Evolutionary conservation across 352 stramenopile genomes (phyloP).

Genomic region (Globisporangium viniferum): DNA sequence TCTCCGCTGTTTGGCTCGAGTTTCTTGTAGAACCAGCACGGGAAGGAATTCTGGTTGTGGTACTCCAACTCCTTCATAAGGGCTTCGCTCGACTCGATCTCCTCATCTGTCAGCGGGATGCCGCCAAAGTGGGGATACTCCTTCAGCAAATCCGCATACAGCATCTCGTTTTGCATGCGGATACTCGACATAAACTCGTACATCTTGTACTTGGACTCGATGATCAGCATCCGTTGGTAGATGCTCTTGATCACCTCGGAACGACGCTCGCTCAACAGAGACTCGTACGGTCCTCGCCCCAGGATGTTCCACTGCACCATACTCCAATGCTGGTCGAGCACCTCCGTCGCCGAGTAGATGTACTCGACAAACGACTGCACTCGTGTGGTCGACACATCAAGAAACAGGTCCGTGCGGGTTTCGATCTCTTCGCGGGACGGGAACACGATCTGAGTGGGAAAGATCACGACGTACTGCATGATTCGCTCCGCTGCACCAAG

Average conservation of each 20-base stretch:
- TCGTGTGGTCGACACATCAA: slow-evolving; percentile 68
- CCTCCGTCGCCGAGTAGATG: slow-evolving; percentile 80
- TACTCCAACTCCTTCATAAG: slow-evolving; percentile 42
- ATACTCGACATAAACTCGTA: slow-evolving; percentile 85
- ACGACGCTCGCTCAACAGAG: slow-evolving; percentile 50
- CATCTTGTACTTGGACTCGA: slow-evolving; percentile 73
- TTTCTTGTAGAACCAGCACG: slow-evolving; percentile 85
- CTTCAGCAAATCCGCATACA: slow-evolving; percentile 63
- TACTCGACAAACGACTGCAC: slow-evolving; percentile 75
- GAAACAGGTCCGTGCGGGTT: slow-evolving; percentile 66
- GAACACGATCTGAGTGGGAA: slow-evolving; percentile 75
- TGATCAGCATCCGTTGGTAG: slow-evolving; percentile 63
- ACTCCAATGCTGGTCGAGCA: slow-evolving; percentile 79
- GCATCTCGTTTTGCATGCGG: slow-evolving; percentile 83
- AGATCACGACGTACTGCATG: slow-evolving; percentile 72
- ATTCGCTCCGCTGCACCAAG: slow-evolving; percentile 63
- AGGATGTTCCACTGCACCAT: slow-evolving; percentile 89
- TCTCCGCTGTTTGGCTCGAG: slow-evolving; percentile 21
- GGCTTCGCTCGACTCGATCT: slow-evolving; percentile 39
- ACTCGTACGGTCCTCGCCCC: slow-evolving; percentile 73
- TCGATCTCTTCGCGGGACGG: slow-evolving; percentile 78
- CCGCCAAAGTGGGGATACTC: slow-evolving; percentile 48
- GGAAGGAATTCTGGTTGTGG: slow-evolving; percentile 59
- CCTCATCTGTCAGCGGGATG: slow-evolving; percentile 36
- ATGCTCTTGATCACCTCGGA: slow-evolving; percentile 71